Conservation (phyloP, 768 basidiomycete genomes). For the Strobilomyces dryophilus region DNA sequence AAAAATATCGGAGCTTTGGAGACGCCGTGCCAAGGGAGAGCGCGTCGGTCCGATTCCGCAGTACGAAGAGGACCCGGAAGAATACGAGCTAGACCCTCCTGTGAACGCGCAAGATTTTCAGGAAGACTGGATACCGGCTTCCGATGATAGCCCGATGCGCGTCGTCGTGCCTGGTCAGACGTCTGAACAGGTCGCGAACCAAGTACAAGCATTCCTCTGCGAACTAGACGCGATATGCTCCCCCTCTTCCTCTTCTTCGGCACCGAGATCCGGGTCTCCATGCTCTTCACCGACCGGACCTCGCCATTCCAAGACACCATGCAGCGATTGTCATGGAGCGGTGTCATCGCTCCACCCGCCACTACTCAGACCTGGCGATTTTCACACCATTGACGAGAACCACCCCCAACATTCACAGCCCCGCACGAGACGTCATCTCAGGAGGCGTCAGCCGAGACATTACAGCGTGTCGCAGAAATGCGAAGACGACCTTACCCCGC, state of each 20-base stretch:
- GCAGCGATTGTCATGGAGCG: slow-evolving; percentile 2
- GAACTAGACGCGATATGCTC: slow-evolving; percentile 17
- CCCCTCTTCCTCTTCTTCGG: not conserved
- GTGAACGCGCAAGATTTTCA: slow-evolving; percentile 32
- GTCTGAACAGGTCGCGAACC: slow-evolving; percentile 16
- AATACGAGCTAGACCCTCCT: slow-evolving; percentile 31
- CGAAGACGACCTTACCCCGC: slow-evolving; percentile 22
- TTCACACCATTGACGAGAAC: slow-evolving; percentile 14
- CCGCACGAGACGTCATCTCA: slow-evolving; percentile 3
- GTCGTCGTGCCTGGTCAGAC: slow-evolving; percentile 37
- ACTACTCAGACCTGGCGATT: not conserved
- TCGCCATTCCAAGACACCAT: not conserved
- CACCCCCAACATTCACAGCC: not conserved
- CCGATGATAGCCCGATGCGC: slow-evolving; percentile 33
- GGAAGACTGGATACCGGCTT: slow-evolving; percentile 32
- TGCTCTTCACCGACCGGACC: slow-evolving; percentile 1
- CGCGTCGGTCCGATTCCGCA: slow-evolving; percentile 29
- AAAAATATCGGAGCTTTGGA: slow-evolving; percentile 23
- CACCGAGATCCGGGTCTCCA: not conserved
- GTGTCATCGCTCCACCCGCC: not conserved
- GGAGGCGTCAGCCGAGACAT: slow-evolving; percentile 8
- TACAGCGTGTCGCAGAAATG: slow-evolving; percentile 6
- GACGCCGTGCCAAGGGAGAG: slow-evolving; percentile 26
- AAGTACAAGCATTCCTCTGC: slow-evolving; percentile 19
- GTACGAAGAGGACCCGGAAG: slow-evolving; percentile 28